Evolutionary conservation across 2,329 filamentous ascomycete species (phyloP).

Genomic region (Aaosphaeria arxii): DNA sequence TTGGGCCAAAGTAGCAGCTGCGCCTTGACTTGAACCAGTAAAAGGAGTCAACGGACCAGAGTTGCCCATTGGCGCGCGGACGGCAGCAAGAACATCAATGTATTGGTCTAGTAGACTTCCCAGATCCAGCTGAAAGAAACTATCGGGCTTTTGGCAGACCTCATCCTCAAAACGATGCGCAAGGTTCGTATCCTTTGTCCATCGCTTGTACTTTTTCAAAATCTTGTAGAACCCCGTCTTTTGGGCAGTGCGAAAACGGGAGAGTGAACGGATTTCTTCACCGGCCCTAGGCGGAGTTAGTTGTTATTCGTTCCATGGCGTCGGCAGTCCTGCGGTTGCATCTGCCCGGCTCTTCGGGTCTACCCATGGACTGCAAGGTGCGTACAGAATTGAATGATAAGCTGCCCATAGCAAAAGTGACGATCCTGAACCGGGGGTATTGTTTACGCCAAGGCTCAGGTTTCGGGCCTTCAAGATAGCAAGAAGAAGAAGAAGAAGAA

Average conservation of each 20-base stretch:
- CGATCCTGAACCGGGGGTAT: too few relatives aligned
- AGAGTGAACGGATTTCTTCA: slow-evolving; percentile 67
- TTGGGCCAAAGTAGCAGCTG: slow-evolving; percentile 34
- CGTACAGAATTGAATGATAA: too few relatives aligned
- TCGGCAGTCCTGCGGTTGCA: too few relatives aligned
- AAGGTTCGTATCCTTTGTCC: slow-evolving; percentile 70
- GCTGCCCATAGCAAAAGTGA: too few relatives aligned
- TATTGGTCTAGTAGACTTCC: slow-evolving; percentile 49
- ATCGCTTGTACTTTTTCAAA: slow-evolving; percentile 84
- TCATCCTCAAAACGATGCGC: slow-evolving; percentile 64
- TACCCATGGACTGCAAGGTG: too few relatives aligned
- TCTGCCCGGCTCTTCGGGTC: too few relatives aligned
- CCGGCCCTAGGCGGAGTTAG: slow-evolving; percentile 51
- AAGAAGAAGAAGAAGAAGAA: neutral
- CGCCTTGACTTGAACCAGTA: slow-evolving; percentile 11
- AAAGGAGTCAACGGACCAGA: slow-evolving; percentile 13
- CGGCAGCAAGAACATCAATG: slow-evolving; percentile 44
- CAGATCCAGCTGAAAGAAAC: slow-evolving; percentile 69
- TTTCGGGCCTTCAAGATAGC: neutral
- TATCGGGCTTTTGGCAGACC: slow-evolving; percentile 64
- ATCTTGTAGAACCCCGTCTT: slow-evolving; percentile 77
- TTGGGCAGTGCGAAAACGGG: slow-evolving; percentile 72
- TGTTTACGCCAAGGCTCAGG: too few relatives aligned
- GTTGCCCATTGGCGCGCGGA: slow-evolving; percentile 44
- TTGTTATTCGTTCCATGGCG: neutral